These are phyloP conservation scores for Lophiotrema nucula DNA, from an alignment of 495 filamentous ascomycete species.

Conservation along the genomic window DNA sequence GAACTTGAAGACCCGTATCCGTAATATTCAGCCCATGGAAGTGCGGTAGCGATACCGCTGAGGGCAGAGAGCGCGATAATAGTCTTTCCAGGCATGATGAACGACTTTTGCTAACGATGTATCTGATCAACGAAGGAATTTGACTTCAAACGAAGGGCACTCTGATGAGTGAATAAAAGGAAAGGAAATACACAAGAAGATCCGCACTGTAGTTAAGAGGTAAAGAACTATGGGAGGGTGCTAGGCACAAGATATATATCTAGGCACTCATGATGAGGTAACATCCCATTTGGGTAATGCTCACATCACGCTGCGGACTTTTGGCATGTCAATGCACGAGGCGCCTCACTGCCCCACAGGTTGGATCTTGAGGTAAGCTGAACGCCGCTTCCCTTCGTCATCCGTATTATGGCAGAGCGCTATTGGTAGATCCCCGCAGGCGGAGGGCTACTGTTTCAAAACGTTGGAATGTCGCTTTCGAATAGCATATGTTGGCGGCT, in stretches of 20 bases:
- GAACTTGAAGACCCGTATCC: not conserved
- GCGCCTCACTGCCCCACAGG: not conserved
- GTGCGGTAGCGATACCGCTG: conserved; percentile 4
- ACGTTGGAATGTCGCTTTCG: too few species aligned
- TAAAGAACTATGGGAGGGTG: not conserved
- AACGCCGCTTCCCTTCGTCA: not conserved
- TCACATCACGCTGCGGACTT: not conserved
- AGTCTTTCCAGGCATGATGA: conserved; percentile 11
- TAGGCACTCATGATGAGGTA: too few species aligned
- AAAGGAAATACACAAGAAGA: not conserved
- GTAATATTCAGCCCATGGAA: not conserved
- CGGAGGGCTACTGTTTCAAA: too few species aligned
- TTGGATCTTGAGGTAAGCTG: not conserved
- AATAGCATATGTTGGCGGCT: too few species aligned
- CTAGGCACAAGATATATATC: too few species aligned
- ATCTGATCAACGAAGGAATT: not conserved
- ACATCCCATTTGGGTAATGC: not conserved
- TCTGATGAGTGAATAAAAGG: not conserved
- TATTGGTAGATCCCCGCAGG: too few species aligned
- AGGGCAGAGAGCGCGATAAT: conserved; percentile 13
- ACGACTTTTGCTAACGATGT: not conserved
- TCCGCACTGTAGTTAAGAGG: not conserved
- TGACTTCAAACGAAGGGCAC: not conserved
- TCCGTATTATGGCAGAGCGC: not conserved
- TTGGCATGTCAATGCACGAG: not conserved